Evolutionary conservation across 2,329 filamentous ascomycete species (phyloP).

Genomic region (Cryphonectria japonica): DNA sequence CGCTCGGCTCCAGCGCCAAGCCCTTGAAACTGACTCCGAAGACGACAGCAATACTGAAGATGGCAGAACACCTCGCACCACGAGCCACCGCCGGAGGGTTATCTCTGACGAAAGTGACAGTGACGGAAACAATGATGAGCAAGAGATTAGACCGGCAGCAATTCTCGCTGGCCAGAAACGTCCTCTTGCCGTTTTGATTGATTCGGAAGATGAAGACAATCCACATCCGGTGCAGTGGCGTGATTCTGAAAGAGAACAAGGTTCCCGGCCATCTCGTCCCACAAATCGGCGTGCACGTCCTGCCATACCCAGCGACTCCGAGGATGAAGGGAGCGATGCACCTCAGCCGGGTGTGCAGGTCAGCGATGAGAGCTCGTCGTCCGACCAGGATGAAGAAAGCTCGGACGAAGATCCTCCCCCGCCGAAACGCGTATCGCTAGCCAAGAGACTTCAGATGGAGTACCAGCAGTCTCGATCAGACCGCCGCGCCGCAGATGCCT

Average conservation of each 20-base stretch:
- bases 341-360: neutral
- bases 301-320: conserved; percentile 11
- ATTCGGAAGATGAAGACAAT: conserved; percentile 19
- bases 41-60: conserved; percentile 17
- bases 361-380: neutral
- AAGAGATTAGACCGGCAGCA: neutral
- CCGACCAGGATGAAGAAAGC: conserved; percentile 12
- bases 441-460: conserved; percentile 23
- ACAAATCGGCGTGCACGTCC: conserved; percentile 9
- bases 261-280: neutral
- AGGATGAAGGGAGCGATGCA: conserved; percentile 15
- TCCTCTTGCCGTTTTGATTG: neutral
- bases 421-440: conserved; percentile 23
- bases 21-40: conserved; percentile 14
- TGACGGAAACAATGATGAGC: conserved; percentile 1
- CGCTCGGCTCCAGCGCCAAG: conserved; percentile 3
- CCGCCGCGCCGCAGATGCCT: neutral
- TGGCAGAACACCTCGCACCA: neutral
- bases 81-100: neutral
- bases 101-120: conserved; percentile 1
- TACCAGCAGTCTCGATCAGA: conserved; percentile 7
- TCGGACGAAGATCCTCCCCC: conserved; percentile 20
- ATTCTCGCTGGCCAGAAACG: neutral
- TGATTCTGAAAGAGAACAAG: too few species aligned
- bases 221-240: neutral